Base-by-base conservation (phyloP, 495 filamentous ascomycete species). In the Penicillium dipodomyicola region DNA sequence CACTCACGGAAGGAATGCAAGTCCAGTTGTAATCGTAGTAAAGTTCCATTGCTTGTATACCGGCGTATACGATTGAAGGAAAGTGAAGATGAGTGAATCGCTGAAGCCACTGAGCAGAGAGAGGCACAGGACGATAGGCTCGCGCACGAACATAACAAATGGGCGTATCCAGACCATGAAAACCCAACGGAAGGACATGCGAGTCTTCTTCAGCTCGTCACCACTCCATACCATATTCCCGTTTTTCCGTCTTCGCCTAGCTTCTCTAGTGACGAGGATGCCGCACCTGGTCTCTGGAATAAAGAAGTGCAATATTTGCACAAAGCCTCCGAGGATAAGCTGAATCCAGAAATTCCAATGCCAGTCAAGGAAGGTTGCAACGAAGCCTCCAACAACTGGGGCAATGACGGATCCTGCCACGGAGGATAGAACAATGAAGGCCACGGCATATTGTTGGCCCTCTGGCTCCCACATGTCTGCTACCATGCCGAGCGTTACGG, bases 401-500 rank as follows among this genome's bases (percentile, higher is more conserved):
- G 90, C 91, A 12, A 93, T 74, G 27, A 88, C 80, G 0, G 88
- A 89, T 15, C 89, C 89, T 42, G 82, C 81, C n/a, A 91, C 88
- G 0, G 87, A 90, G 2, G 87, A 89, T 58, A 92, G 80, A n/a
- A 91, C 87, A 54, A 91, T 81, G 58, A 77, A 92, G 0, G 88
- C 87, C 22, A 90, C 84, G 1, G 87, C 88, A 42, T 68, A 77
- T 40, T 73, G 69, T 65, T 92, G 89, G 12, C 79, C 75, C 54
- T 90, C 82, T 4, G 87, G 68, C 58, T 91, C 85, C 76, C 82
- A 93, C 78, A 92, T 81, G 61, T 93, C 89, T 25, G 89, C 89
- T n/a, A 90, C 82, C 87, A 93, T 90, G 17, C 89, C 89, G 1
- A 93, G 80, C 0, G 89, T 93, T 51, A 93, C 89, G 20, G 87